Base-by-base conservation (phyloP, 2,329 filamentous ascomycete species). In the Xylariaceae sp. region DNA sequence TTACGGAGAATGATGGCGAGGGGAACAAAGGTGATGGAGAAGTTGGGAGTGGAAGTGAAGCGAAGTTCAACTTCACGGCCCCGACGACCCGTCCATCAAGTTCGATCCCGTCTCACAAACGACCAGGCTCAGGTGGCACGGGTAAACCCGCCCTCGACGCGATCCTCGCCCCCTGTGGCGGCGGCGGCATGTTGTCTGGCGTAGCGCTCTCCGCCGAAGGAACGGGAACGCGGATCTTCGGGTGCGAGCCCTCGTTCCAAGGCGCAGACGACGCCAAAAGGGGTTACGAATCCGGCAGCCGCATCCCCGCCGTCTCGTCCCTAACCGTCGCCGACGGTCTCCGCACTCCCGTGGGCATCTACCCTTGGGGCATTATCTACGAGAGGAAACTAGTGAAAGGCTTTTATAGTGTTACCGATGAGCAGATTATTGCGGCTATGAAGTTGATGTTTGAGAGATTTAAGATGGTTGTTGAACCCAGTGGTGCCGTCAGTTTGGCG, bases 381-480 rank as follows among this genome's bases (percentile, higher is more conserved):
- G 80, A 90, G 61, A 70, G 76, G 46, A 65, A 69, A n/a, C 81
- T 93, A 47, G 85, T 95, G 1, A 62, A 69, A 2, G 84, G 79
- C 1, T 79, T 95, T 58, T 82, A 80, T 67, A 77, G 79, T 44
- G 92, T 94, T 1, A 81, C 75, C 1, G 92, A 97, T 66, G 82
- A 84, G 44, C 81, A 95, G 73, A 96, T 97, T 64, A 76, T 78
- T 59, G 75, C 72, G 19, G 86, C 91, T 11, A 77, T 95, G 78
- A 70, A 77, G 50, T 67, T 97, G 50, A 85, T 95, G 25, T 70
- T 91, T 51, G 92, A 97, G 77, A 72, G 91, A 47, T 82, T 93
- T 75, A 96, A 97, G 79, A 70, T 95, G 37, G 82, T 96, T 19
- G 82, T 96, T 11, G 92, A 97, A 74, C 92, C 92, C 19, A 91